A percentile compares a stretch with the other conserved stretches of the same genome.
phyloP scores from a whole-genome alignment of 108 stramenopile species.

The Skeletonema marinoi region DNA sequence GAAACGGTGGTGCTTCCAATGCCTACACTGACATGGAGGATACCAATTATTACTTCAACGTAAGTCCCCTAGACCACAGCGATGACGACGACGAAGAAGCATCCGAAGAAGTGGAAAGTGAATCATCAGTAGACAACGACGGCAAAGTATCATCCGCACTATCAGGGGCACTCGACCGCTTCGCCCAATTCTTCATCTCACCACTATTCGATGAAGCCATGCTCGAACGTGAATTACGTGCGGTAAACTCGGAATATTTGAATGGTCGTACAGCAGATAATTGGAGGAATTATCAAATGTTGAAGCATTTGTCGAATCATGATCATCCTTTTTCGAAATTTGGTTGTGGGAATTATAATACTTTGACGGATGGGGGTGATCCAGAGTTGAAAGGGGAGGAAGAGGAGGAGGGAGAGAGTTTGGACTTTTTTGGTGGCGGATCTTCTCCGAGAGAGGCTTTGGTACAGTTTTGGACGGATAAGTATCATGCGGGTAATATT shows the following conservation, averaged over 20 bases:
- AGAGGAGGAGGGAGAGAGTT: constrained; percentile 43
- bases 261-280: constrained; percentile 92
- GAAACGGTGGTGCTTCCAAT: constrained; percentile 91
- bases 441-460: constrained; percentile 54
- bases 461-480: constrained; percentile 65
- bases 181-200: constrained; percentile 95
- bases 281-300: constrained; percentile 89
- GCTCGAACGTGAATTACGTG: constrained; percentile 92
- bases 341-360: constrained; percentile 95
- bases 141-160: constrained; percentile 64
- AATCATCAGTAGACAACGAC: neutral
- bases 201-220: constrained; percentile 88
- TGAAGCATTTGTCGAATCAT: constrained; percentile 70
- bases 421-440: constrained; percentile 38
- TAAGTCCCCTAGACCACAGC: constrained; percentile 54
- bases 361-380: constrained; percentile 78
- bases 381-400: constrained; percentile 21
- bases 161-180: constrained; percentile 89
- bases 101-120: neutral
- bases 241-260: constrained; percentile 96
- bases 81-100: constrained; percentile 13
- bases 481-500: constrained; percentile 91
- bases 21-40: constrained; percentile 96
- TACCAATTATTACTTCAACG: constrained; percentile 97
- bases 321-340: constrained; percentile 88